Conservation (phyloP, 169 alveolate genomes). For the Plasmodium billcollinsi region DNA sequence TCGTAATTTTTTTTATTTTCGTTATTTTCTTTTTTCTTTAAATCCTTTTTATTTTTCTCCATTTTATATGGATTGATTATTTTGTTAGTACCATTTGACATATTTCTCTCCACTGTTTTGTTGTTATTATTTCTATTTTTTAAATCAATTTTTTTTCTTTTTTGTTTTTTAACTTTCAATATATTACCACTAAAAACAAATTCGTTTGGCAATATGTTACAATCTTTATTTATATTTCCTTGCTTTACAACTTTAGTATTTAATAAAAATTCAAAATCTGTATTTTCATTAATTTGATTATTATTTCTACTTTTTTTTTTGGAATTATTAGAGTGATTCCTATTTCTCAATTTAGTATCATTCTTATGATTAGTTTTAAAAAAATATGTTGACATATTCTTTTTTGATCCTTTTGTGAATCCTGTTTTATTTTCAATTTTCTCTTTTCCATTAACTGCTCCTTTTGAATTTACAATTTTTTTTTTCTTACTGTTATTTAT, state of each 20-base stretch:
- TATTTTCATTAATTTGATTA: conserved; percentile 3
- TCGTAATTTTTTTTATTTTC: neutral
- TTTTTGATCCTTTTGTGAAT: too few relatives aligned
- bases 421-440: too few relatives aligned
- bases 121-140: conserved; percentile 10
- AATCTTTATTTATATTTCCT: neutral
- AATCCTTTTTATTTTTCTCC: conserved; percentile 1
- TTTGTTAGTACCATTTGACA: neutral
- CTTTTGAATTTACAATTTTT: too few relatives aligned
- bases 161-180: neutral
- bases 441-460: too few relatives aligned
- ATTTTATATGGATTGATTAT: neutral
- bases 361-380: too few relatives aligned
- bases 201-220: conserved; percentile 6
- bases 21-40: neutral
- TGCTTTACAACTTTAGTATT: conserved; percentile 21
- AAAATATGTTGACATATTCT: too few relatives aligned
- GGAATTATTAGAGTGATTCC: neutral
- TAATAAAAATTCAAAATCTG: conserved; percentile 38
- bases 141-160: neutral
- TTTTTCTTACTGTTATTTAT: too few relatives aligned
- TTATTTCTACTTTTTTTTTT: neutral
- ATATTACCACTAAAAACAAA: conserved; percentile 44
- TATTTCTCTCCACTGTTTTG: neutral
- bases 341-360: too few relatives aligned